phyloP scores from a whole-genome alignment of 352 stramenopile genomes.

The Salisapilia sapeloensis region DNA sequence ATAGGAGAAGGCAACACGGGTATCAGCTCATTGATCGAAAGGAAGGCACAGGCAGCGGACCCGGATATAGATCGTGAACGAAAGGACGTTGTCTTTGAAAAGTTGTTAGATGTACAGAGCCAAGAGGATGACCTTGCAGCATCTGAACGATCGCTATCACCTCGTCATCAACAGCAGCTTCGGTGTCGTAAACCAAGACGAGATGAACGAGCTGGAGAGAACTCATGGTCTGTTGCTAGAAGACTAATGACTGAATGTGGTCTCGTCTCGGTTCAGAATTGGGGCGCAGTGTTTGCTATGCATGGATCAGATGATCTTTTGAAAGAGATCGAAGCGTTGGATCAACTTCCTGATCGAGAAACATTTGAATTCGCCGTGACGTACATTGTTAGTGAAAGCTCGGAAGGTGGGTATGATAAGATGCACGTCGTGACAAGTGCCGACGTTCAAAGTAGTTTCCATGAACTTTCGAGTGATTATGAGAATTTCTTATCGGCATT shows the following conservation, averaged over 20 bases:
- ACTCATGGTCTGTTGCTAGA: slow-evolving; percentile 57
- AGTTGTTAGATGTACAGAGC: slow-evolving; percentile 37
- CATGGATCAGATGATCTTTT: slow-evolving; percentile 59
- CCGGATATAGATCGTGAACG: slow-evolving; percentile 28
- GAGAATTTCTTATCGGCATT: slow-evolving; percentile 47
- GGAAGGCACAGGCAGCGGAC: slow-evolving; percentile 29
- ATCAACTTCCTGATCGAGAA: slow-evolving; percentile 60
- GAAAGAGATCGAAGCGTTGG: slow-evolving; percentile 42
- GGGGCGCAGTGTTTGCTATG: slow-evolving; percentile 72
- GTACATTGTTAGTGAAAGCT: slow-evolving; percentile 47
- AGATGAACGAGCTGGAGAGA: too few species aligned
- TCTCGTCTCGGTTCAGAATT: slow-evolving; percentile 72
- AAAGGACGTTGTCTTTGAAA: slow-evolving; percentile 50
- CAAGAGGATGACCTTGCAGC: slow-evolving; percentile 18
- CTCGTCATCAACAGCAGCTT: too few species aligned
- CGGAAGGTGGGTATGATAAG: slow-evolving; percentile 56
- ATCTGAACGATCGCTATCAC: too few species aligned
- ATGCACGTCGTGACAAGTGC: slow-evolving; percentile 40
- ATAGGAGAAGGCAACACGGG: slow-evolving; percentile 56
- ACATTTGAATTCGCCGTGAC: slow-evolving; percentile 71
- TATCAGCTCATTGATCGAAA: slow-evolving; percentile 40
- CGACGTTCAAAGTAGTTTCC: slow-evolving; percentile 18
- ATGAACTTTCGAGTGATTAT: slow-evolving; percentile 43
- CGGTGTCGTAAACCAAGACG: too few species aligned
- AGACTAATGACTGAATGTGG: slow-evolving; percentile 74